phyloP scores from a whole-genome alignment of 129 eudicot genomes.

The Artemisia argyi region DNA sequence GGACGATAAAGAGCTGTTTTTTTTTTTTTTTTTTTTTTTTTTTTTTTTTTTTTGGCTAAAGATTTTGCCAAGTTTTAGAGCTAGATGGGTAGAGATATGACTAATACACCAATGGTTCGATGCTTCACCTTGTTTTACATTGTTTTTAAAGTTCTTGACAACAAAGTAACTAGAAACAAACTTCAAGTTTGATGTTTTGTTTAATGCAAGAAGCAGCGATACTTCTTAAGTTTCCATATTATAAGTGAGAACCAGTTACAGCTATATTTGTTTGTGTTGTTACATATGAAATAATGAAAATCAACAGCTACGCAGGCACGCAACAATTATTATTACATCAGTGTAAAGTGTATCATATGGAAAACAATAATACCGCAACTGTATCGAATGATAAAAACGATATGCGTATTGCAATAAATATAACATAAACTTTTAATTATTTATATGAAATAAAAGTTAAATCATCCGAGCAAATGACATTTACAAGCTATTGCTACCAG shows the following conservation, averaged over 20 bases:
- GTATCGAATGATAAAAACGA: not conserved
- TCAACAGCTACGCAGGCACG: no score
- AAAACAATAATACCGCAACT: not conserved
- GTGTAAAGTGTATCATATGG: not conserved
- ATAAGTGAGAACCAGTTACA: no score
- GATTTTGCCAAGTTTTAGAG: not conserved
- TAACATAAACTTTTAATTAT: not conserved
- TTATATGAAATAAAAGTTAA: slow-evolving; percentile 5
- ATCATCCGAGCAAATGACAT: slow-evolving; percentile 10
- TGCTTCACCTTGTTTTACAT: not conserved
- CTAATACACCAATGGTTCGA: not conserved
- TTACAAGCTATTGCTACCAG: slow-evolving; percentile 26
- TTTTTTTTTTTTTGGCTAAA: not conserved
- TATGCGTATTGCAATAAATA: not conserved
- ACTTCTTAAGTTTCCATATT: no score
- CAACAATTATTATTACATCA: no score
- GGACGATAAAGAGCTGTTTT: not conserved
- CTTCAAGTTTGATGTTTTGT: not conserved
- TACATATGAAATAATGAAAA: no score
- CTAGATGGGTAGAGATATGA: not conserved
- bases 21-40: not conserved
- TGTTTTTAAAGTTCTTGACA: not conserved
- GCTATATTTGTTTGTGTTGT: no score
- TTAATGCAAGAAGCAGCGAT: no score
- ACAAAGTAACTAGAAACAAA: not conserved